Base-by-base conservation (phyloP, 2,329 filamentous ascomycete genomes). In the Penicillium sp. region DNA sequence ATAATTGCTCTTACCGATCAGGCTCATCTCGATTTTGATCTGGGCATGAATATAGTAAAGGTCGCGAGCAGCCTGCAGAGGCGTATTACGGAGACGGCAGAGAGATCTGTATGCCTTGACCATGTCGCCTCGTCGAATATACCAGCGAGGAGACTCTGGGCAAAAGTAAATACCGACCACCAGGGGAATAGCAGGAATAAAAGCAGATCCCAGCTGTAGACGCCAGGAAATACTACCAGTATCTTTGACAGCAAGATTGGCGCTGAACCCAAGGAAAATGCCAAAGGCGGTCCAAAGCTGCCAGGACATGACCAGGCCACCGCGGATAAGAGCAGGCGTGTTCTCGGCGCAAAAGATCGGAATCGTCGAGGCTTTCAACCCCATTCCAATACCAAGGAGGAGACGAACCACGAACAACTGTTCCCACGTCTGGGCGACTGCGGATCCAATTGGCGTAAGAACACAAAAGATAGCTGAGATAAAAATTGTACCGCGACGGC, bases 391-490 rank as follows among this genome's bases (percentile, higher is more conserved):
- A 8, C 83, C 83, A 5, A 86, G 75, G 0, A 87, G 76, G 14
- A 82, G 72, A 72, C 83, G 81, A 51, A 75, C 79, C n/a, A 78
- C 73, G 38, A 84, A 77, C 3, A 87, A 73, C 62, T 86, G 77
- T 8, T 69, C 71, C 83, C 84, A 89, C 34, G 71, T 82, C 59
- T 86, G 83, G 8, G 79, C 78, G 14, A 83, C 63, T 0, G 79
- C 88, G 49, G 82, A 84, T n/a, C 85, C 87, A 58, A 91, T 83
- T 1, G 87, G 84, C 2, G 87, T 79, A 67, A 88, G 79, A 29
- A 90, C 75, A 66, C 82, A 87, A 67, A 88, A 85, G 61, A 86
- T 72, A 11, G 81, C 83, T 7, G 80, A 79, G 42, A 86, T 67
- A 65, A 87, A 88, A 56, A 88, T 88, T 42, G 83, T 81, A 10